A percentile compares a stretch with the other conserved stretches of the same genome.
These are phyloP conservation scores for Ustilago lituana DNA, from an alignment of 1,284 basidiomycete species.

Conservation along the genomic window DNA sequence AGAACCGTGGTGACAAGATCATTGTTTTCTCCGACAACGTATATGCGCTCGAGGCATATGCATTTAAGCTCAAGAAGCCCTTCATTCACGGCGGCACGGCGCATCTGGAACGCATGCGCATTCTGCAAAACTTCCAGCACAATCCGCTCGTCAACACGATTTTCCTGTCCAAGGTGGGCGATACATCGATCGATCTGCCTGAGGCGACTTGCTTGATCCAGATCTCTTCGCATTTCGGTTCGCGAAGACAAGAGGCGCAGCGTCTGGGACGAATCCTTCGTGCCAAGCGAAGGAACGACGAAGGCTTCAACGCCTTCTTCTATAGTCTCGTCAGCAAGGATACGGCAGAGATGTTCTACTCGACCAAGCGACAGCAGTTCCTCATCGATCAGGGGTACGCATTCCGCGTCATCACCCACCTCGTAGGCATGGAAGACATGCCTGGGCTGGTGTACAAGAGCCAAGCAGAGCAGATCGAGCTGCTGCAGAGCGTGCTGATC, in stretches of 20 bases:
- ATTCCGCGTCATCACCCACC: constrained; percentile 98
- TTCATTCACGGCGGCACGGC: constrained; percentile 98
- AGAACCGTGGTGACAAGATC: constrained; percentile 96
- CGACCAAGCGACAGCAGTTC: constrained; percentile 98
- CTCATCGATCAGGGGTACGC: constrained; percentile 98
- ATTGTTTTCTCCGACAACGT: constrained; percentile 99
- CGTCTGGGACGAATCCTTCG: constrained; percentile 90
- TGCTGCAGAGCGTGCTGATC: constrained; percentile 86
- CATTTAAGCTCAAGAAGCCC: constrained; percentile 89
- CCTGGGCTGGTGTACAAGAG: constrained; percentile 91
- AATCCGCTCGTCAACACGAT: constrained; percentile 95
- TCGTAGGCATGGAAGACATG: constrained; percentile 88
- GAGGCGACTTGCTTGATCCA: constrained; percentile 99
- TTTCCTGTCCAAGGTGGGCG: constrained; percentile 98
- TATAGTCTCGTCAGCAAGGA: constrained; percentile 98
- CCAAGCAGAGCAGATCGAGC: constrained; percentile 91
- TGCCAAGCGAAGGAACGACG: constrained; percentile 96
- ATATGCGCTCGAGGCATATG: constrained; percentile 95
- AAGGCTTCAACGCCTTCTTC: constrained; percentile 99
- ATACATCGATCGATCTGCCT: constrained; percentile 98
- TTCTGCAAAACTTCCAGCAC: constrained; percentile 94
- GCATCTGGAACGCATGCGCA: constrained; percentile 93
- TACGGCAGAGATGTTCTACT: constrained; percentile 99
- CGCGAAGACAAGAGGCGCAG: constrained; percentile 96
- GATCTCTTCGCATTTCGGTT: constrained; percentile 99